Percentiles rank a stretch among this genome's conserved stretches.
Conservation (phyloP, 2,329 filamentous ascomycete genomes). For the Colletotrichum falcatum region DNA sequence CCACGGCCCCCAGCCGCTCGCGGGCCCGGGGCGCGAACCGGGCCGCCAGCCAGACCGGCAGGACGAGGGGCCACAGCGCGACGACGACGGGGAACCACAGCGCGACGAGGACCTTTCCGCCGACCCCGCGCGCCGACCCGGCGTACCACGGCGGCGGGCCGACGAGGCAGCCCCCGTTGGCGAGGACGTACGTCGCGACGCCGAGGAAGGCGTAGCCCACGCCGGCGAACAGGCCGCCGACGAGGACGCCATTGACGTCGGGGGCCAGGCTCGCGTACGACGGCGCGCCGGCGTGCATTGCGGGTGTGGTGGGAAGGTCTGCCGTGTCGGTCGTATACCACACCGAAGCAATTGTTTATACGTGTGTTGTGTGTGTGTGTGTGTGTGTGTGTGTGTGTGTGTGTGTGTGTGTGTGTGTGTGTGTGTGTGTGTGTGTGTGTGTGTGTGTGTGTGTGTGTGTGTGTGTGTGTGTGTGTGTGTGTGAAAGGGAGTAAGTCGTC, state of each 20-base stretch:
- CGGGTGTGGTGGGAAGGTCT: no score
- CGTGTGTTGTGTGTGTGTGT: no score
- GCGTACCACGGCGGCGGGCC: slow-evolving; percentile 22
- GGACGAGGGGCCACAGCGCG: slow-evolving; percentile 6
- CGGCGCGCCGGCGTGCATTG: no score
- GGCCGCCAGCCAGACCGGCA: not conserved
- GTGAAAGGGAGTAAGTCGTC: not conserved
- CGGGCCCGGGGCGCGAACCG: not conserved
- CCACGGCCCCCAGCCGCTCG: not conserved
- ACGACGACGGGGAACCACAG: slow-evolving; percentile 17
- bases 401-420: not conserved
- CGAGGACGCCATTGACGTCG: not conserved
- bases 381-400: no score
- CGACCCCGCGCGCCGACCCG: not conserved
- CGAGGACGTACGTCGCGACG: not conserved
- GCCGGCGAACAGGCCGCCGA: not conserved
- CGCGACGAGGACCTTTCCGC: not conserved
- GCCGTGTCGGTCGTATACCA: not conserved
- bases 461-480: not conserved
- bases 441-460: no score
- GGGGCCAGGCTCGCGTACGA: not conserved
- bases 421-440: not conserved
- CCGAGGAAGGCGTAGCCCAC: slow-evolving; percentile 18
- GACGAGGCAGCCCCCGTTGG: not conserved
- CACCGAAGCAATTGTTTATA: no score